phyloP scores from a whole-genome alignment of 768 basidiomycete species.

The Calvatia gigantea region DNA sequence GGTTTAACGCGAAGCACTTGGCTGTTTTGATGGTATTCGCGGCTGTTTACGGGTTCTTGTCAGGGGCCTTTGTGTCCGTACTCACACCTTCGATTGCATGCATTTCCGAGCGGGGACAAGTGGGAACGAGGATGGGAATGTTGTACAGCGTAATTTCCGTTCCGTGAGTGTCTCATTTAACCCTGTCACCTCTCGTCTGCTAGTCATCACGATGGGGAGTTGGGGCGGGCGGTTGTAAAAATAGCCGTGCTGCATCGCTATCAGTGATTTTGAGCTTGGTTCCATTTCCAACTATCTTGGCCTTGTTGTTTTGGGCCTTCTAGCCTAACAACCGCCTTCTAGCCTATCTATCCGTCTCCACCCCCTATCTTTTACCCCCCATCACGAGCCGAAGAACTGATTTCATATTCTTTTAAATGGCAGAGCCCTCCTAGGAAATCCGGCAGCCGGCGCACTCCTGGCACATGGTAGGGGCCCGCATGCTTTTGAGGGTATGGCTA shows the following conservation, averaged over 20 bases:
- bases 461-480: constrained; percentile 35
- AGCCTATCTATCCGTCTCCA: not conserved
- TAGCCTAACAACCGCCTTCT: not conserved
- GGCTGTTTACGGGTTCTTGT: constrained; percentile 57
- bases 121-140: constrained; percentile 62
- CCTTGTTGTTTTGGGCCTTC: not conserved
- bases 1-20: constrained; percentile 45
- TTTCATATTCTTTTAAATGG: not conserved
- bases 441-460: constrained; percentile 58
- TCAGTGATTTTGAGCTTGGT: not conserved
- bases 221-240: not conserved
- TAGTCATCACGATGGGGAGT: not conserved
- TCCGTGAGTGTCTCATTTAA: constrained; percentile 49
- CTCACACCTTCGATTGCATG: constrained; percentile 66
- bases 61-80: constrained; percentile 66
- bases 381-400: not conserved
- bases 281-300: not conserved
- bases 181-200: not conserved
- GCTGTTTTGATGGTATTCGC: constrained; percentile 48
- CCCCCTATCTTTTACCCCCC: not conserved
- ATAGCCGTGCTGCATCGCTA: not conserved
- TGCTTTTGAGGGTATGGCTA: constrained; percentile 47
- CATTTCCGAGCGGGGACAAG: constrained; percentile 54
- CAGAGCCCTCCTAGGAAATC: constrained; percentile 63
- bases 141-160: constrained; percentile 64